These are phyloP conservation scores for Ensete ventricosum DNA, from an alignment of 176 grass and related monocot species.

Conservation along the genomic window DNA sequence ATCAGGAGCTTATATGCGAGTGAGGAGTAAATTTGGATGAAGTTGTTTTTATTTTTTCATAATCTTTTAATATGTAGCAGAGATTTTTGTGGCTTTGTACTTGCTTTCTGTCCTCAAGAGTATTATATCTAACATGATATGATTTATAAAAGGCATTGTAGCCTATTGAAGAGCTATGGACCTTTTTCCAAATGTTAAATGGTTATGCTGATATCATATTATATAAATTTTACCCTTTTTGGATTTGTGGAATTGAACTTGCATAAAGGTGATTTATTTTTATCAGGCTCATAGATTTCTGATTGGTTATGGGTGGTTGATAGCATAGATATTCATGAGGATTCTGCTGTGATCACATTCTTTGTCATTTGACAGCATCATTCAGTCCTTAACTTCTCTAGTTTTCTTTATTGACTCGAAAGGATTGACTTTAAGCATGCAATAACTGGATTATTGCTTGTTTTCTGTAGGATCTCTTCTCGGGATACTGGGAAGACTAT, in stretches of 20 bases:
- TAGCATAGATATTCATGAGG: background rate
- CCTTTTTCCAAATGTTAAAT: background rate
- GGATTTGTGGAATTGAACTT: background rate
- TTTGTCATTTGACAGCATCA: constrained; percentile 4
- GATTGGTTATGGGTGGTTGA: background rate
- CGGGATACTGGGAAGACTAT: constrained; percentile 93
- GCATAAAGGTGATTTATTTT: background rate
- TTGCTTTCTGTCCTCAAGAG: background rate
- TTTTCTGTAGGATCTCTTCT: constrained; percentile 61
- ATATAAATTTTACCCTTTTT: background rate
- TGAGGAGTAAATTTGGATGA: constrained; percentile 30
- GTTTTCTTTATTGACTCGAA: background rate
- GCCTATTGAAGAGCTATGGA: background rate
- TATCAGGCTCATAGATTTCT: background rate
- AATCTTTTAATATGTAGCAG: no score
- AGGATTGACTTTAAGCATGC: background rate
- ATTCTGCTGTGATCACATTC: background rate
- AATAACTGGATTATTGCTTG: constrained; percentile 6
- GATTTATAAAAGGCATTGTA: background rate
- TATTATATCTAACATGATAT: background rate
- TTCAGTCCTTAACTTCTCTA: background rate
- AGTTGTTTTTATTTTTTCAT: constrained; percentile 1
- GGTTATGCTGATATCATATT: background rate
- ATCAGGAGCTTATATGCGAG: constrained; percentile 99
- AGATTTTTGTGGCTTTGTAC: background rate